Percentiles rank a stretch among this genome's conserved stretches.
Evolutionary conservation across 179 eudicot genomes (phyloP).

Genomic region (Silene coronaria): DNA sequence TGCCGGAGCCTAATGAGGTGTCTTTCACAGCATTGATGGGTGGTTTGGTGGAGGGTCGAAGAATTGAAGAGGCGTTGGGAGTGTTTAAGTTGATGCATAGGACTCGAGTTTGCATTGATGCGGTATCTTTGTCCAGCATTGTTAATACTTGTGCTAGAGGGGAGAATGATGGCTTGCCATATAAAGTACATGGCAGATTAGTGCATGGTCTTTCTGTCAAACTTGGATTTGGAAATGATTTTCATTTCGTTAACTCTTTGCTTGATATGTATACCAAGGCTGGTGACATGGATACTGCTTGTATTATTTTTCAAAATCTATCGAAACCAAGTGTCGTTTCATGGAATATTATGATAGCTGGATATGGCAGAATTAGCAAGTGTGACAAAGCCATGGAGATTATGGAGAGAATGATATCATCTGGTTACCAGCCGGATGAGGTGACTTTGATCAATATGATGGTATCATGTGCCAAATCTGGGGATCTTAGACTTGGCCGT

Average conservation of each 20-base stretch:
- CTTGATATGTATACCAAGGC: constrained; percentile 66
- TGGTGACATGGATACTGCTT: constrained; percentile 57
- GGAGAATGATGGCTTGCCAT: constrained; percentile 26
- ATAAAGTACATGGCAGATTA: constrained; percentile 34
- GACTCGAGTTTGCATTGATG: constrained; percentile 40
- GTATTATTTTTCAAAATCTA: constrained; percentile 38
- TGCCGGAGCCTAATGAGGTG: constrained; percentile 62
- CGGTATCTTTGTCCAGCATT: constrained; percentile 58
- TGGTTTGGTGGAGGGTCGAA: constrained; percentile 44
- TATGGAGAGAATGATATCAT: constrained; percentile 45
- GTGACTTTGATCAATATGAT: constrained; percentile 58
- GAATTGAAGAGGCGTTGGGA: constrained; percentile 48
- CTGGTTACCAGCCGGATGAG: constrained; percentile 64
- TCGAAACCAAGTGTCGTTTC: constrained; percentile 48
- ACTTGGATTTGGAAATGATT: constrained; percentile 58
- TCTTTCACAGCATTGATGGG: constrained; percentile 74
- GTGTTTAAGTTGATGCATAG: constrained; percentile 54
- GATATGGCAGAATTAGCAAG: constrained; percentile 51
- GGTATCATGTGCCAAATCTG: constrained; percentile 44
- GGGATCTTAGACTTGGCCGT: constrained; percentile 40
- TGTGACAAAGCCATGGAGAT: constrained; percentile 42
- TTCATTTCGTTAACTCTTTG: constrained; percentile 56
- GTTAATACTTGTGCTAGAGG: constrained; percentile 48
- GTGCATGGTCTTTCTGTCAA: constrained; percentile 53
- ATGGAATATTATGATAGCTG: constrained; percentile 79